A percentile compares a stretch with the other conserved stretches of the same genome.
These are phyloP conservation scores for Kingdonia uniflora DNA, from an alignment of 164 flowering plant species.

Conservation along the genomic window DNA sequence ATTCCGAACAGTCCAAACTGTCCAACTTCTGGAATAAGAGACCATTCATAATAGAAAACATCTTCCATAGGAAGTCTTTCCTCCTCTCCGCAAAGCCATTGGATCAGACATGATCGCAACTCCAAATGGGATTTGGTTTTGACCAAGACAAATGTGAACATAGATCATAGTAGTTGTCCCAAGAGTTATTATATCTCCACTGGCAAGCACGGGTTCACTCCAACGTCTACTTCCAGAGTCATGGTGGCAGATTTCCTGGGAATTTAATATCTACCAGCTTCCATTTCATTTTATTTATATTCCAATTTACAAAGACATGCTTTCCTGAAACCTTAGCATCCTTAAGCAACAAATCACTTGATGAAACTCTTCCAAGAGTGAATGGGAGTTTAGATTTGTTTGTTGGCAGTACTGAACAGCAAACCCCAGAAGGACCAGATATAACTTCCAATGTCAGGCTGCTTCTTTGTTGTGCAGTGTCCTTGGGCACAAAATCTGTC, in stretches of 20 bases:
- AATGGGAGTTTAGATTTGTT: slow-evolving; percentile 56
- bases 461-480: slow-evolving; percentile 43
- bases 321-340: slow-evolving; percentile 96
- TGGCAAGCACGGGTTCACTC: slow-evolving; percentile 70
- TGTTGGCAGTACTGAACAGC: slow-evolving; percentile 41
- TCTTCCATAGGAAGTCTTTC: slow-evolving; percentile 4
- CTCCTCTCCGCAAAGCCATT: slow-evolving; percentile 1
- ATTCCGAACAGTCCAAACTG: slow-evolving; percentile 73
- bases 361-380: slow-evolving; percentile 86
- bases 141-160: slow-evolving; percentile 41
- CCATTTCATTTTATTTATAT: slow-evolving; percentile 71
- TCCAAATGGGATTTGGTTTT: slow-evolving; percentile 6
- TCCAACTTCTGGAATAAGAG: slow-evolving; percentile 28
- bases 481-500: slow-evolving; percentile 18
- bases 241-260: slow-evolving; percentile 41
- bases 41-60: slow-evolving; percentile 1
- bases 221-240: slow-evolving; percentile 65
- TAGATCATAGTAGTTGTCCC: no score
- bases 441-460: slow-evolving; percentile 74
- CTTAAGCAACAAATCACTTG: slow-evolving; percentile 58
- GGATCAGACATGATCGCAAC: background rate
- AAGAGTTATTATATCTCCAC: slow-evolving; percentile 77
- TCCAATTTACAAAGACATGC: slow-evolving; percentile 91
- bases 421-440: slow-evolving; percentile 69
- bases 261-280: slow-evolving; percentile 87